Evolutionary conservation across 176 grass and related monocot species (phyloP), one percentile per base, ranked within the genome.

Genomic region (Hsuehochloa calcarea): DNA sequence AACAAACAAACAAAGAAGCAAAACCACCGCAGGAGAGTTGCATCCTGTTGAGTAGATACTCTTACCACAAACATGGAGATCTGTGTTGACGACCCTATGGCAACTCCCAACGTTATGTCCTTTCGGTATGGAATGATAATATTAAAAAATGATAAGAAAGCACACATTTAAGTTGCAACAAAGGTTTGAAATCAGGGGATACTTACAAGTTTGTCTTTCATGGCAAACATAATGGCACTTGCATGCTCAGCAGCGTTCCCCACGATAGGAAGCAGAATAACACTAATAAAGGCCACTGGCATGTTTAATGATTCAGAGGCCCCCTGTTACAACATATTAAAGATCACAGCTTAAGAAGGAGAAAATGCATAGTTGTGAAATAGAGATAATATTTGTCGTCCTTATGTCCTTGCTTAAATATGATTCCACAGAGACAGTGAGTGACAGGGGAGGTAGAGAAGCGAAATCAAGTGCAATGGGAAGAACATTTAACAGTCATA

Each of bases 161-260:
- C 17, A 83, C 14, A 65, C 0, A 75, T 65, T 78, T 69, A 81
- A 87, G 68, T 63, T 72, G 34, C 47, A 77, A 81, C 54, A 86
- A 65, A 38, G 29, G 20, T 4, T 25, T 52, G 26, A 47, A 76
- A 67, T 40, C 51, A 83, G 72, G 25, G 3, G 47, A 73, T 31
- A 73, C 75, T 84, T 89, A 98, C 96, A 86, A 98, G 92, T 88
- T 98, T 98, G 69, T 98, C 87, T 93, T 96, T 98, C 93, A 96
- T 98, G 82, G 96, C 96, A 92, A 98, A 98, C 96, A 98, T 98
- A 92, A 98, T 98, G 34, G 96, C 96, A 15, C 96, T 98, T 27
- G 96, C 91, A 94, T 97, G 92, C 86, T 98, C 96, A 86, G 96
- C 93, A 84, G 96, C 96, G 56, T 98, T 98, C 52, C 96, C 96